Conservation (phyloP, 2,329 filamentous ascomycete genomes). For the Penicillium sp. region DNA sequence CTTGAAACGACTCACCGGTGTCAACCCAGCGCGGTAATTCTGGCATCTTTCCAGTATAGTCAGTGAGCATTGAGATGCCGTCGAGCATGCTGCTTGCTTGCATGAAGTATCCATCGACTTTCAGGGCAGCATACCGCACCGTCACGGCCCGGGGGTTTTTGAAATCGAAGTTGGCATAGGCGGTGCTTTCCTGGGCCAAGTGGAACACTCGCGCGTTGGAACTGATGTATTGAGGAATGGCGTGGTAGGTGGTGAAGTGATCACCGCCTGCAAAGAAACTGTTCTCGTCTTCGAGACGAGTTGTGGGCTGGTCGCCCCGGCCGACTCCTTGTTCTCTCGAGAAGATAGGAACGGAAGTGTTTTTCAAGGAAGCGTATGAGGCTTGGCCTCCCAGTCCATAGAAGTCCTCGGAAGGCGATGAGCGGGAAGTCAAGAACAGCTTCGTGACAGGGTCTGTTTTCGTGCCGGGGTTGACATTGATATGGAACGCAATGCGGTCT, state of each 20-base stretch:
- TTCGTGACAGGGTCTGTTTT: slow-evolving; percentile 10
- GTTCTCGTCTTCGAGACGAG: slow-evolving; percentile 16
- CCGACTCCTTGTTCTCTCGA: slow-evolving; percentile 27
- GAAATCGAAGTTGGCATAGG: slow-evolving; percentile 35
- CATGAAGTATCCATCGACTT: slow-evolving; percentile 21
- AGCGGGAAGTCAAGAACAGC: slow-evolving; percentile 21
- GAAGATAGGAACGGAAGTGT: slow-evolving; percentile 26
- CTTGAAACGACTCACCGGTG: slow-evolving; percentile 13
- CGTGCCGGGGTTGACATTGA: slow-evolving; percentile 11
- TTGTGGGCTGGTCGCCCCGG: slow-evolving; percentile 25
- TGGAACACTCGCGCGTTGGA: slow-evolving; percentile 34
- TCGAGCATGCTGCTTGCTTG: slow-evolving; percentile 28
- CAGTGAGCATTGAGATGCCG: slow-evolving; percentile 34
- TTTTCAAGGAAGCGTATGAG: slow-evolving; percentile 27
- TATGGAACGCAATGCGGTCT: slow-evolving; percentile 21
- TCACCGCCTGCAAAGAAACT: slow-evolving; percentile 31
- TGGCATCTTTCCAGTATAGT: slow-evolving; percentile 36
- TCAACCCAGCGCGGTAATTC: slow-evolving; percentile 30
- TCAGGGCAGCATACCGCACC: slow-evolving; percentile 18
- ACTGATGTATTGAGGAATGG: slow-evolving; percentile 33
- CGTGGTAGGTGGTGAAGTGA: slow-evolving; percentile 35
- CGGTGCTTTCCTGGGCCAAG: slow-evolving; percentile 28
- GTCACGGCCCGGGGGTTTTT: slow-evolving; percentile 17
- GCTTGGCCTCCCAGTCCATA: slow-evolving; percentile 27
- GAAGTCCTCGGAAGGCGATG: slow-evolving; percentile 22